phyloP scores from a whole-genome alignment of 768 basidiomycete species.

The Suillus cothurnatus region DNA sequence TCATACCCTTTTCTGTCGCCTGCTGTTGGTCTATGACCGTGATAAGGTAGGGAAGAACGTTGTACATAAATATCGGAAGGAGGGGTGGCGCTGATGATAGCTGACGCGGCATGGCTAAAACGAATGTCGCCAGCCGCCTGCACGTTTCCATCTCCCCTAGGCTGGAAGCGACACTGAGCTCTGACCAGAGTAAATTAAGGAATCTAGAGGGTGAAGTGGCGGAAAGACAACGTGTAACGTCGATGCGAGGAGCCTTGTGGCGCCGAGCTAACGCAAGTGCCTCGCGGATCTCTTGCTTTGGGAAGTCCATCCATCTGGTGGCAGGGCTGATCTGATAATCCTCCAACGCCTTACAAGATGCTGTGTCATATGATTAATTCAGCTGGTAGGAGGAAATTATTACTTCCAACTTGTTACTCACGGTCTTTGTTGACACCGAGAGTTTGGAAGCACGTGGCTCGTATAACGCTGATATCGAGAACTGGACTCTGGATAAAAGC shows the following conservation, averaged over 20 bases:
- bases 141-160: slow-evolving; percentile 64
- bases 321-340: slow-evolving; percentile 26
- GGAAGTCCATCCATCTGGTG: slow-evolving; percentile 52
- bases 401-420: slow-evolving; percentile 23
- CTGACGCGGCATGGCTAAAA: slow-evolving; percentile 62
- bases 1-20: slow-evolving; percentile 54
- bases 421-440: slow-evolving; percentile 41
- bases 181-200: slow-evolving; percentile 68
- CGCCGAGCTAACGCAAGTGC: slow-evolving; percentile 59
- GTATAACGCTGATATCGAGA: slow-evolving; percentile 42
- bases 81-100: slow-evolving; percentile 55
- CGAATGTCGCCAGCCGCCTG: slow-evolving; percentile 67
- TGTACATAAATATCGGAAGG: slow-evolving; percentile 72
- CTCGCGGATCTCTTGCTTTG: slow-evolving; percentile 56
- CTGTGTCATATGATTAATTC: slow-evolving; percentile 12
- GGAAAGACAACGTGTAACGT: slow-evolving; percentile 68
- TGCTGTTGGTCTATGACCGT: slow-evolving; percentile 52
- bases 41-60: slow-evolving; percentile 65
- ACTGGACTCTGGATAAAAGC: slow-evolving; percentile 30
- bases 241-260: slow-evolving; percentile 64
- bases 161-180: slow-evolving; percentile 54
- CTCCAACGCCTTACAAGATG: slow-evolving; percentile 19
- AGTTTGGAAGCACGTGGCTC: slow-evolving; percentile 40
- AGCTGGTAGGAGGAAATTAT: neutral
- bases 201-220: slow-evolving; percentile 61